A percentile compares a stretch with the other conserved stretches of the same genome.
These are phyloP conservation scores for Russula sp. DNA, from an alignment of 768 basidiomycete genomes.

Conservation along the genomic window DNA sequence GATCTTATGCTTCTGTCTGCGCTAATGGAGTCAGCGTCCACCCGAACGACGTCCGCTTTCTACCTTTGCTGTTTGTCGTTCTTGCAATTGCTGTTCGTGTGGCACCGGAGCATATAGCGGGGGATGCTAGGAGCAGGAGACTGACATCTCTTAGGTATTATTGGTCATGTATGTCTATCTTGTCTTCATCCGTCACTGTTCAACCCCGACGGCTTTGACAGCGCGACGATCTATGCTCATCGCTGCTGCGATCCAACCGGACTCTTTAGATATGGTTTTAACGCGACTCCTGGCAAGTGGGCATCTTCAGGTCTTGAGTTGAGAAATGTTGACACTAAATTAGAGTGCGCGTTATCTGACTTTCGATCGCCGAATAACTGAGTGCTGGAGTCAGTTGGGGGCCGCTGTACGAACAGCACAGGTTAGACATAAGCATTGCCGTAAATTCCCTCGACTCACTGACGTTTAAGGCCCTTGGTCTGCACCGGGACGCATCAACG, in stretches of 20 bases:
- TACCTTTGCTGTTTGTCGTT: constrained; percentile 91
- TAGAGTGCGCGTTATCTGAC: constrained; percentile 67
- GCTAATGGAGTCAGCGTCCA: constrained; percentile 62
- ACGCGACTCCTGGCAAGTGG: constrained; percentile 69
- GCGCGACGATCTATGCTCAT: constrained; percentile 86
- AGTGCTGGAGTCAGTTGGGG: constrained; percentile 95
- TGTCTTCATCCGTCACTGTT: constrained; percentile 16
- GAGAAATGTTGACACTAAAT: constrained; percentile 26
- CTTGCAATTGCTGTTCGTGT: constrained; percentile 83
- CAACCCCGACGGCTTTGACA: constrained; percentile 37
- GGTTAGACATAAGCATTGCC: constrained; percentile 13
- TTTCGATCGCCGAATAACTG: constrained; percentile 83
- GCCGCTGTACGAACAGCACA: constrained; percentile 92
- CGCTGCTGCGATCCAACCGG: constrained; percentile 90
- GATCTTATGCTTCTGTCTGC: constrained; percentile 62
- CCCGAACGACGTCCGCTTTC: constrained; percentile 74
- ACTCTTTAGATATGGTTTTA: constrained; percentile 88
- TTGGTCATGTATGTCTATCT: constrained; percentile 77
- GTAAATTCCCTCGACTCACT: constrained; percentile 2
- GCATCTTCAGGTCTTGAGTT: neutral
- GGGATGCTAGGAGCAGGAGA: constrained; percentile 70
- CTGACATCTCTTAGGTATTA: constrained; percentile 87
- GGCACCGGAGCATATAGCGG: constrained; percentile 80
- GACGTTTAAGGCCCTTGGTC: constrained; percentile 62
- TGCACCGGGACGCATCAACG: constrained; percentile 84